Base-by-base conservation (phyloP, 768 basidiomycete genomes). In the Lactarius akahatsu region DNA sequence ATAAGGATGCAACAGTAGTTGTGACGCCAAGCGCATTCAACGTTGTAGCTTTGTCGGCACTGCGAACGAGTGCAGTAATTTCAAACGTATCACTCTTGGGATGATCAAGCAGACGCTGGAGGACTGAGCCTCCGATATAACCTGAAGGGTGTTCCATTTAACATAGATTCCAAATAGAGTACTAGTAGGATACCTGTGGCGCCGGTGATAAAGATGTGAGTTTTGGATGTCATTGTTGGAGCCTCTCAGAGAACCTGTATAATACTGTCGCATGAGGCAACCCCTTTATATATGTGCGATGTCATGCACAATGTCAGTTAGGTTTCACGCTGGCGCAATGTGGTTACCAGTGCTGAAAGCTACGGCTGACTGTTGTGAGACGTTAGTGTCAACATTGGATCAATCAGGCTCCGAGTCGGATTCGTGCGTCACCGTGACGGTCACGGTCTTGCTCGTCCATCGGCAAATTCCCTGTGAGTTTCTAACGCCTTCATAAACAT, bases 41-140 rank as follows among this genome's bases (percentile, higher is more conserved):
- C 65, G 79, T 77, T 50, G 78, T 79, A 0, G 82, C 83, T 67
- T 83, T 84, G 62, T 80, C 78, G 2, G 72, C 64, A 34, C 76
- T 77, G 40, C 83, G 80, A 4, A 85, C 79, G 15, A 85, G 74
- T 8, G 77, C 80, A 2, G 79, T 82, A 54, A 85, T 78, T 13
- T 77, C 74, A 64, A 81, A 77, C 7, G 73, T 72, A 16, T 70
- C 57, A 38, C 74, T 71, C 8, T 78, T 72, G 1, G 80, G 74
- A 59, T 79, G 80, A 0, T 69, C 64, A 11, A 83, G 74, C 57
- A 85, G 76, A n/a, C 76, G 79, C n/a, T 73, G 57, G 28, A 85
- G 76, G 38, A 83, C 76, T 7, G 80, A 71, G 56, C 82, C 81
- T 4, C 83, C 84, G 61, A 85, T 78, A 72, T 83, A 85, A 23